These are phyloP conservation scores for Saturnispora gosingensis DNA, from an alignment of 805 yeast species.

Conservation along the genomic window DNA sequence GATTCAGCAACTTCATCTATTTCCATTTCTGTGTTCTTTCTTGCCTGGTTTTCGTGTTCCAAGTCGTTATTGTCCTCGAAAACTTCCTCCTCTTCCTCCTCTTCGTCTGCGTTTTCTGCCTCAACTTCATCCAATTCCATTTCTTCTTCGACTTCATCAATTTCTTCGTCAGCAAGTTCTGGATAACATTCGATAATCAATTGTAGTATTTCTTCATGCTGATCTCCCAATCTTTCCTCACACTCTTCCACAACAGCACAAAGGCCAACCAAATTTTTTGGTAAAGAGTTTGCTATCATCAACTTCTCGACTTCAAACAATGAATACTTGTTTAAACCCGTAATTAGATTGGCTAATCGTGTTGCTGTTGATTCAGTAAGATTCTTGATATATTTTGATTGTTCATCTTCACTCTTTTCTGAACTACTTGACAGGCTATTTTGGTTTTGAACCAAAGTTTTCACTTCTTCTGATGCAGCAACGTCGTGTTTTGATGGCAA, in stretches of 20 bases:
- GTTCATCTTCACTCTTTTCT: not conserved
- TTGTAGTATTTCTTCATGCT: constrained; percentile 49
- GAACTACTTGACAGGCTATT: not conserved
- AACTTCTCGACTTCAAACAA: constrained; percentile 76
- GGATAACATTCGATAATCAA: constrained; percentile 50
- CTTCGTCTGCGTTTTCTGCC: constrained; percentile 13
- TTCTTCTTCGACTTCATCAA: constrained; percentile 20
- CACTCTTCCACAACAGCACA: constrained; percentile 86
- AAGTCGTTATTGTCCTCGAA: constrained; percentile 21
- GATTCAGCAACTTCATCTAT: constrained; percentile 17
- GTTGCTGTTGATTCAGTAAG: constrained; percentile 24
- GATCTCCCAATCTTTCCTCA: constrained; percentile 69
- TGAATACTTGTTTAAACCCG: constrained; percentile 38
- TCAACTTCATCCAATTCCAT: constrained; percentile 17
- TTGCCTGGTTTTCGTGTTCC: constrained; percentile 19
- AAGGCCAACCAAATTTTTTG: constrained; percentile 68
- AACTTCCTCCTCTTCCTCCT: constrained; percentile 19
- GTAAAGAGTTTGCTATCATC: constrained; percentile 75
- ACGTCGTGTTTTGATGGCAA: not conserved
- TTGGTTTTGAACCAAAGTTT: not conserved
- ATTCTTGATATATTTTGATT: not conserved
- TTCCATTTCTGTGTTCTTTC: constrained; percentile 17
- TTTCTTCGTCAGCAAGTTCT: constrained; percentile 24
- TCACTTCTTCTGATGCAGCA: not conserved
- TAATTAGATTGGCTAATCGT: constrained; percentile 30